Percentiles rank a stretch among this genome's conserved stretches.
Evolutionary conservation across 495 filamentous ascomycete species (phyloP).

Genomic region (Neurospora africana): DNA sequence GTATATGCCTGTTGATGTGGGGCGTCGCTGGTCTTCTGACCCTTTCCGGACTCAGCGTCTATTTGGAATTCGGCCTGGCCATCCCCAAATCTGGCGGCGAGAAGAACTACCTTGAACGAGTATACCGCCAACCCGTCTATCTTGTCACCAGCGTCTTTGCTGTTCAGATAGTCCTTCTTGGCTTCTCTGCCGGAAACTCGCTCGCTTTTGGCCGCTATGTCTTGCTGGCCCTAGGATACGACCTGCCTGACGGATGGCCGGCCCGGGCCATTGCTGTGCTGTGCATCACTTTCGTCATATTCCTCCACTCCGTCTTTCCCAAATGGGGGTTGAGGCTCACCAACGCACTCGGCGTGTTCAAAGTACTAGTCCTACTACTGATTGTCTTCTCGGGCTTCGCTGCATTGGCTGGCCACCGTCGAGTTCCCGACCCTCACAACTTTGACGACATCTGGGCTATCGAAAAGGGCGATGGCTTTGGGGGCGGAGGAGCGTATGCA

Average conservation of each 20-base stretch:
- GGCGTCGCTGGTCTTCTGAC: slow-evolving; percentile 17
- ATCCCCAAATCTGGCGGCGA: slow-evolving; percentile 45
- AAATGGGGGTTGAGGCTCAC: slow-evolving; percentile 54
- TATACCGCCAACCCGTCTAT: slow-evolving; percentile 50
- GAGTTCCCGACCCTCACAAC: slow-evolving; percentile 18
- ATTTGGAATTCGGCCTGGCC: slow-evolving; percentile 39
- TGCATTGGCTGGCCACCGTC: slow-evolving; percentile 23
- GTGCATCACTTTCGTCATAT: slow-evolving; percentile 41
- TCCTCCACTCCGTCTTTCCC: slow-evolving; percentile 44
- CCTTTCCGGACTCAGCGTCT: slow-evolving; percentile 16
- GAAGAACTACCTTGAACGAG: slow-evolving; percentile 53
- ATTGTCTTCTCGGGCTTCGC: slow-evolving; percentile 52
- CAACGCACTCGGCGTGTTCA: slow-evolving; percentile 54
- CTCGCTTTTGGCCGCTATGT: slow-evolving; percentile 60
- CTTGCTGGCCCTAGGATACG: slow-evolving; percentile 46
- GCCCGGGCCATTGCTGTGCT: slow-evolving; percentile 51
- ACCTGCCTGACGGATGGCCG: slow-evolving; percentile 46
- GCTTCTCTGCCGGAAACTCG: slow-evolving; percentile 48
- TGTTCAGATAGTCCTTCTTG: slow-evolving; percentile 44
- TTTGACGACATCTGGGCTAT: slow-evolving; percentile 26
- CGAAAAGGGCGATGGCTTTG: slow-evolving; percentile 34
- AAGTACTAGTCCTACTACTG: slow-evolving; percentile 51
- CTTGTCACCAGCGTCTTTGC: slow-evolving; percentile 51
- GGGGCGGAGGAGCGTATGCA: slow-evolving; percentile 24
- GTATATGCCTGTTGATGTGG: slow-evolving; percentile 30